Percentiles rank a stretch among this genome's conserved stretches.
Evolutionary conservation across 768 basidiomycete genomes (phyloP).

Genomic region (Suillus brevipes): DNA sequence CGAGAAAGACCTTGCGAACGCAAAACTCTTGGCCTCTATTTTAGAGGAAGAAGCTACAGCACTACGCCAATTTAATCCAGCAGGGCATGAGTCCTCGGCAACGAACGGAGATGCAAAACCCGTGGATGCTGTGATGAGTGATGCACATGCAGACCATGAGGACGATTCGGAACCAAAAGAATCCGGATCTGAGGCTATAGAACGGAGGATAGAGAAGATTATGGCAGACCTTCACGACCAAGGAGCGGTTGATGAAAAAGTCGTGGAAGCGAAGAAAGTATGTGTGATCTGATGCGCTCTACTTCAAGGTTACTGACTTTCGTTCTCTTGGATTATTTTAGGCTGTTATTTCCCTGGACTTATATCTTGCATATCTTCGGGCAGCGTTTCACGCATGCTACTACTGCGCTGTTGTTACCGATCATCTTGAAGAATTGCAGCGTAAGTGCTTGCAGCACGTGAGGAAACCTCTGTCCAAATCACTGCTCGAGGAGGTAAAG

Average conservation of each 20-base stretch:
- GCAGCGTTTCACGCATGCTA: slow-evolving; percentile 94
- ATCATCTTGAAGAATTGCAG: slow-evolving; percentile 94
- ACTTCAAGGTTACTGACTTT: slow-evolving; percentile 1
- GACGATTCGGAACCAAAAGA: slow-evolving; percentile 57
- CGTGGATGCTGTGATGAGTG: slow-evolving; percentile 33
- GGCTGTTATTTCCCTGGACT: slow-evolving; percentile 83
- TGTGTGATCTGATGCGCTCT: slow-evolving; percentile 19
- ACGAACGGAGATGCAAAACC: slow-evolving; percentile 30
- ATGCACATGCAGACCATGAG: slow-evolving; percentile 37
- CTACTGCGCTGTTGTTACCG: slow-evolving; percentile 91
- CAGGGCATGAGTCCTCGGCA: slow-evolving; percentile 16
- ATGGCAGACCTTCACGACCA: slow-evolving; percentile 70
- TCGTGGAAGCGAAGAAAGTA: slow-evolving; percentile 72
- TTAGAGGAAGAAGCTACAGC: slow-evolving; percentile 70
- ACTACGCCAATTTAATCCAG: slow-evolving; percentile 46
- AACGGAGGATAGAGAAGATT: slow-evolving; percentile 77
- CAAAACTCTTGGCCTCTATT: slow-evolving; percentile 66
- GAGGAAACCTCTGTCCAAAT: slow-evolving; percentile 70
- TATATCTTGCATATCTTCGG: slow-evolving; percentile 92
- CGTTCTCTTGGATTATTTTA: slow-evolving; percentile 36
- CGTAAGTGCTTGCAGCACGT: slow-evolving; percentile 93
- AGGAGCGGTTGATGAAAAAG: slow-evolving; percentile 62
- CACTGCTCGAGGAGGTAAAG: slow-evolving; percentile 59
- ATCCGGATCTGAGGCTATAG: slow-evolving; percentile 76
- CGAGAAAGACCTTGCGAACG: slow-evolving; percentile 77